phyloP scores from a whole-genome alignment of 177 flowering plant genomes.

The Vitis hybrid region DNA sequence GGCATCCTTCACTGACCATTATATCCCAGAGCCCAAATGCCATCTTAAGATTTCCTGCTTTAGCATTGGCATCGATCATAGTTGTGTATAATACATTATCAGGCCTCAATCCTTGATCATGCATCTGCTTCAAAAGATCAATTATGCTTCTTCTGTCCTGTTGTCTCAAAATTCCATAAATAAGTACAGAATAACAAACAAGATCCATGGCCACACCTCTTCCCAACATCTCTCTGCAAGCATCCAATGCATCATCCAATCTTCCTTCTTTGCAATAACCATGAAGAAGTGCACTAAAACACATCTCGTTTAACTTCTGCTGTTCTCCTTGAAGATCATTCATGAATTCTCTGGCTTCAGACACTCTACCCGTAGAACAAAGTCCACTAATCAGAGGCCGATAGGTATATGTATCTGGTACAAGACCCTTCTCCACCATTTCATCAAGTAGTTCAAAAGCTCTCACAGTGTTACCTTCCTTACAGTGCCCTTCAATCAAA shows the following conservation, averaged over 20 bases:
- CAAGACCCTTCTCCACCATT: conserved; percentile 68
- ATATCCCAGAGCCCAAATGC: conserved; percentile 67
- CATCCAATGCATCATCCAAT: conserved; percentile 57
- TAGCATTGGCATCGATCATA: conserved; percentile 68
- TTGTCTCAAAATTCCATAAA: conserved; percentile 52
- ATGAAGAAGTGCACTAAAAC: conserved; percentile 65
- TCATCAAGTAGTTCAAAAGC: conserved; percentile 78
- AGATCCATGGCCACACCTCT: conserved; percentile 71
- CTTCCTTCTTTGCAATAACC: conserved; percentile 83
- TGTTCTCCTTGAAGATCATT: conserved; percentile 57
- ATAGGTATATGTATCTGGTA: conserved; percentile 82
- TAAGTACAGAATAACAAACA: conserved; percentile 74
- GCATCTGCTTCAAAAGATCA: conserved; percentile 60
- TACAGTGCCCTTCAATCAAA: conserved; percentile 81
- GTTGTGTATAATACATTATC: conserved; percentile 74
- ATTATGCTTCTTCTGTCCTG: conserved; percentile 33
- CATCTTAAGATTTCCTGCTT: conserved; percentile 53
- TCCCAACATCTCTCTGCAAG: conserved; percentile 59
- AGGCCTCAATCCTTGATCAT: conserved; percentile 53
- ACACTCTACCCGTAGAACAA: conserved; percentile 63
- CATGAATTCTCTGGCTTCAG: conserved; percentile 74
- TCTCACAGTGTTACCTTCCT: conserved; percentile 53
- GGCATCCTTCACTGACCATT: conserved; percentile 68
- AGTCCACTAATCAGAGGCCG: conserved; percentile 79
- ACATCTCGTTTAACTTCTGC: conserved; percentile 64